phyloP scores from a whole-genome alignment of 164 flowering plant genomes.

The Nelumbo lutea region DNA sequence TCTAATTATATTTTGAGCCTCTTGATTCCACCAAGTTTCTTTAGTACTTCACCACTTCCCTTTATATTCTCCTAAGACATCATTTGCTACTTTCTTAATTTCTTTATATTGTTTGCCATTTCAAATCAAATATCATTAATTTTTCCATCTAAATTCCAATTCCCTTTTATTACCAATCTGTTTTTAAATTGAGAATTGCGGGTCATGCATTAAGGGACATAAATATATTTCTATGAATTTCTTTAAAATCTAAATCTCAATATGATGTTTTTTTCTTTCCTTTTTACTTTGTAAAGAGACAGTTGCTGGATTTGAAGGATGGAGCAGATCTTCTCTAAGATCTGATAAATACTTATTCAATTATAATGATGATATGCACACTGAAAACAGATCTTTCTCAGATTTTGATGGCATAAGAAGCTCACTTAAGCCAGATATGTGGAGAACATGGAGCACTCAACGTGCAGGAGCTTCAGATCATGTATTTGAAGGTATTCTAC shows the following conservation, averaged over 20 bases:
- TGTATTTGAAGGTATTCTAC: conserved; percentile 55
- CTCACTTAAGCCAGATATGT: conserved; percentile 35
- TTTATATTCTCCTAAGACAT: too few relatives aligned
- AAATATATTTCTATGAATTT: not conserved
- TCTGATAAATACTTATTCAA: conserved; percentile 9
- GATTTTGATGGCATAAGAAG: conserved; percentile 17
- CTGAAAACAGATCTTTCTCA: conserved; percentile 13
- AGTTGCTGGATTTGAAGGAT: conserved; percentile 36
- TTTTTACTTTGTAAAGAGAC: conserved; percentile 42
- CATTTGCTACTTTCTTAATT: too few relatives aligned
- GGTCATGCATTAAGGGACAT: too few relatives aligned
- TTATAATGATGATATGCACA: conserved; percentile 10
- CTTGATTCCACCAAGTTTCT: too few relatives aligned
- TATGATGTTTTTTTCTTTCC: conserved; percentile 16
- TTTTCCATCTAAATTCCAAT: too few relatives aligned
- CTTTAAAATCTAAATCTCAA: conserved; percentile 1
- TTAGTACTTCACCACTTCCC: too few relatives aligned
- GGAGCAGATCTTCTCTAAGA: conserved; percentile 18
- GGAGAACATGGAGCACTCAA: conserved; percentile 59
- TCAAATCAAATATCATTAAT: too few relatives aligned
- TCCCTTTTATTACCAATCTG: not conserved
- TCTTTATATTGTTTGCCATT: too few relatives aligned
- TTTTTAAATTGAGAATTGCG: not conserved
- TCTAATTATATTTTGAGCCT: too few relatives aligned
- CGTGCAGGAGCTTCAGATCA: conserved; percentile 38